Percentiles rank a stretch among this genome's conserved stretches.
Conservation (phyloP, 805 yeast species). For the Starmerella gropengiesseri region DNA sequence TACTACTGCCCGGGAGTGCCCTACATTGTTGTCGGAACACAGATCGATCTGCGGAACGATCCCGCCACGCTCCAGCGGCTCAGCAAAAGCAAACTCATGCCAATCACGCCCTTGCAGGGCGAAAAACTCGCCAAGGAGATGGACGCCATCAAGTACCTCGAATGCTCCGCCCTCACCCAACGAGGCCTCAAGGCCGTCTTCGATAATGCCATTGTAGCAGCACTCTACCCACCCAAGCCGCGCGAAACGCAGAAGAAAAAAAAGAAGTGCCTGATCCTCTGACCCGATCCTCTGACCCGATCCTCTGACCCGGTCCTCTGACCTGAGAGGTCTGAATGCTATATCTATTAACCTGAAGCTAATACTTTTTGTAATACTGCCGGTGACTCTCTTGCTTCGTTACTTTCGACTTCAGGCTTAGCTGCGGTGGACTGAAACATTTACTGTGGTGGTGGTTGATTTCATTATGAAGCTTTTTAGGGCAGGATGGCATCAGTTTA, state of each 20-base stretch:
- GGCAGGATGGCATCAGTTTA: no score
- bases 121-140: constrained; percentile 87
- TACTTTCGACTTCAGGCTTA: no score
- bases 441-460: no score
- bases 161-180: constrained; percentile 95
- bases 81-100: constrained; percentile 79
- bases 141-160: constrained; percentile 92
- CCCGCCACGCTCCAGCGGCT: constrained; percentile 81
- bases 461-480: no score
- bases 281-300: constrained; percentile 20
- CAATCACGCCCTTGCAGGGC: constrained; percentile 78
- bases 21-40: constrained; percentile 93
- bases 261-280: constrained; percentile 69
- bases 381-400: no score
- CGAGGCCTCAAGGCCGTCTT: constrained; percentile 95
- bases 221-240: constrained; percentile 83
- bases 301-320: no score
- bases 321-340: no score
- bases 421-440: no score
- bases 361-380: no score
- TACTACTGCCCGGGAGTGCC: constrained; percentile 98
- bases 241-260: constrained; percentile 54
- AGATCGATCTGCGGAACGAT: constrained; percentile 87
- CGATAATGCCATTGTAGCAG: constrained; percentile 97
- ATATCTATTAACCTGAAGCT: neutral